phyloP scores from a whole-genome alignment of 805 yeast genomes.

The Danielia reshetovae region DNA sequence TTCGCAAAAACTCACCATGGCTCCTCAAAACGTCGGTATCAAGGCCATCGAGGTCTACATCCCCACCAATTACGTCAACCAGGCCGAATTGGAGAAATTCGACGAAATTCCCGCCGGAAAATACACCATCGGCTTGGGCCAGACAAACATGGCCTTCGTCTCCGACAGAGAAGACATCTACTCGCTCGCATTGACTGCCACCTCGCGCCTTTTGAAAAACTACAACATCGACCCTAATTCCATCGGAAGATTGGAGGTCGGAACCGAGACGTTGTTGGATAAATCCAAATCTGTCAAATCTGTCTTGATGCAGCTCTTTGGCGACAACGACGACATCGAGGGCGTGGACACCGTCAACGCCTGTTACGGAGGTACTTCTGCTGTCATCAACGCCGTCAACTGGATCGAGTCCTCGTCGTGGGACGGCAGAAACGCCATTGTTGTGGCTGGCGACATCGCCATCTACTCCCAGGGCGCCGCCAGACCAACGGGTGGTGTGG shows the following conservation, averaged over 20 bases:
- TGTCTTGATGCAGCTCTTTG: slow-evolving; percentile 90
- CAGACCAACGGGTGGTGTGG: slow-evolving; percentile 99
- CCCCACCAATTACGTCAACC: slow-evolving; percentile 80
- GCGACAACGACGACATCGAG: slow-evolving; percentile 85
- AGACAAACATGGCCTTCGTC: slow-evolving; percentile 96
- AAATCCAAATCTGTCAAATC: slow-evolving; percentile 96
- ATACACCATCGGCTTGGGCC: slow-evolving; percentile 98
- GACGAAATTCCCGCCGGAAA: slow-evolving; percentile 91
- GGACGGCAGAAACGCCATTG: slow-evolving; percentile 98
- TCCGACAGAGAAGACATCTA: slow-evolving; percentile 97
- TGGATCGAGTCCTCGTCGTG: slow-evolving; percentile 95
- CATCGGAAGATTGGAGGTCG: slow-evolving; percentile 95
- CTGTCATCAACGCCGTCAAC: slow-evolving; percentile 87
- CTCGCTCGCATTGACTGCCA: slow-evolving; percentile 89
- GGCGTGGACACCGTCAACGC: slow-evolving; percentile 96
- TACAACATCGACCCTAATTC: slow-evolving; percentile 75
- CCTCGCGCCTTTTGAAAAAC: slow-evolving; percentile 70
- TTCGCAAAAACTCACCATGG: slow-evolving; percentile 15
- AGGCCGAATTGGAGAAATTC: slow-evolving; percentile 76
- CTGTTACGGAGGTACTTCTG: slow-evolving; percentile 97
- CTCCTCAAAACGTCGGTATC: slow-evolving; percentile 87
- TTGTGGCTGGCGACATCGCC: slow-evolving; percentile 97
- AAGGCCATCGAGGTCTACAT: slow-evolving; percentile 92
- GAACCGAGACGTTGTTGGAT: slow-evolving; percentile 95
- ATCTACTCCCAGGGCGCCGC: slow-evolving; percentile 96